Evolutionary conservation across 352 stramenopile species (phyloP).

Genomic region (Pythium plurisporium): DNA sequence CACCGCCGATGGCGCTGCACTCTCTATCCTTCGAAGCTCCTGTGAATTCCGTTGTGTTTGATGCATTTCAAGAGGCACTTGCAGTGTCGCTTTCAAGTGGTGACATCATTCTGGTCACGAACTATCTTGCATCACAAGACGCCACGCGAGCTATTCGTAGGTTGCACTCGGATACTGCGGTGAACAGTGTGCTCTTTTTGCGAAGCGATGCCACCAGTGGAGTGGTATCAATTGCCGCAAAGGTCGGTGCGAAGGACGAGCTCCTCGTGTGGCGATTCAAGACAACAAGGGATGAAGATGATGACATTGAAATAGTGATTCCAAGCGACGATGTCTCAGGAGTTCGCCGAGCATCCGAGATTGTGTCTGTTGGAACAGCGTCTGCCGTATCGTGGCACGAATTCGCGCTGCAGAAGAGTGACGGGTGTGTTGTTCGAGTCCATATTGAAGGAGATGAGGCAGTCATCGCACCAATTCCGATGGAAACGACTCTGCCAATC

Average conservation of each 20-base stretch:
- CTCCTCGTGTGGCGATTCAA: slow-evolving; percentile 9
- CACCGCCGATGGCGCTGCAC: slow-evolving; percentile 56
- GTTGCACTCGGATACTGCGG: neutral
- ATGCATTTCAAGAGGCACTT: slow-evolving; percentile 34
- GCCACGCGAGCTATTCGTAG: neutral
- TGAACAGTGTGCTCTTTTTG: slow-evolving; percentile 10
- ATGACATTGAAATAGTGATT: slow-evolving; percentile 6
- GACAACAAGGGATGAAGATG: neutral
- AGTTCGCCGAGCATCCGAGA: slow-evolving; percentile 11
- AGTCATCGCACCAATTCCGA: neutral
- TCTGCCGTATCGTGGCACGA: neutral
- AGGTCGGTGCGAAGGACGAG: slow-evolving; percentile 5
- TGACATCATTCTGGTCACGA: slow-evolving; percentile 37
- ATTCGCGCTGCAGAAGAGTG: slow-evolving; percentile 32
- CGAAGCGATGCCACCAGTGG: neutral
- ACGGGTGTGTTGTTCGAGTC: slow-evolving; percentile 25
- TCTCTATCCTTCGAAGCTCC: slow-evolving; percentile 31
- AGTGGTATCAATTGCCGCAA: neutral
- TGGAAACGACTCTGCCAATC: neutral
- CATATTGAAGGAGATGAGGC: slow-evolving; percentile 5
- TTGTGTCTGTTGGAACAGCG: neutral
- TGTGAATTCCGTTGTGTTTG: slow-evolving; percentile 59
- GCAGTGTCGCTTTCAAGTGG: slow-evolving; percentile 38
- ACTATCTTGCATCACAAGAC: slow-evolving; percentile 27
- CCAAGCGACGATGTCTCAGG: slow-evolving; percentile 7